These are phyloP conservation scores for Arachis monticola DNA, from an alignment of 331 rosid species.

Conservation along the genomic window DNA sequence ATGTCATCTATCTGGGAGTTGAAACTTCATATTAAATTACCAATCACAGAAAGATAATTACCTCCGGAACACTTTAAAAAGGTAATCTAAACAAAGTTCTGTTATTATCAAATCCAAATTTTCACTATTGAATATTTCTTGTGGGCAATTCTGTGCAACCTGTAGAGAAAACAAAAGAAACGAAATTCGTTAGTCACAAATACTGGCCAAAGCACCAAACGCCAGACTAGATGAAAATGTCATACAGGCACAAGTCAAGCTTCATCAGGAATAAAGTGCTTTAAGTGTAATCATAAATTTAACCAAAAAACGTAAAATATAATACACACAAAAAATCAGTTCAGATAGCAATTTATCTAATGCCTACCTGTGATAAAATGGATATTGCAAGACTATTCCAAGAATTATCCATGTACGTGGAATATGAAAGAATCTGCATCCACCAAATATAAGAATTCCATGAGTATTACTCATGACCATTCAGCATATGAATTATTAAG, in stretches of 20 bases:
- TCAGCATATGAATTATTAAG: constrained; percentile 10
- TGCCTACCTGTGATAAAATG: constrained; percentile 78
- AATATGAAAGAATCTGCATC: constrained; percentile 84
- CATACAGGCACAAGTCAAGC: constrained; percentile 30
- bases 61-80: constrained; percentile 65
- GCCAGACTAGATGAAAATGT: constrained; percentile 16
- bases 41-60: constrained; percentile 40
- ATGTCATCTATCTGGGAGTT: constrained; percentile 32
- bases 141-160: constrained; percentile 90
- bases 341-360: constrained; percentile 28
- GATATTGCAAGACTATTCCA: constrained; percentile 83
- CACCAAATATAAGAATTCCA: constrained; percentile 37
- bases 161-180: constrained; percentile 47
- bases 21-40: constrained; percentile 14
- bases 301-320: constrained; percentile 25
- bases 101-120: constrained; percentile 60
- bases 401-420: constrained; percentile 72
- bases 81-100: constrained; percentile 80
- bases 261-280: constrained; percentile 23
- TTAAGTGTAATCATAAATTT: constrained; percentile 15
- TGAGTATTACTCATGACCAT: constrained; percentile 32
- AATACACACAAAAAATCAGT: constrained; percentile 12
- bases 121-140: constrained; percentile 60
- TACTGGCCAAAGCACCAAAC: constrained; percentile 23
- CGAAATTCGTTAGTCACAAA: constrained; percentile 38